These are phyloP conservation scores for Cercospora sesami DNA, from an alignment of 2,329 filamentous ascomycete species.

Conservation along the genomic window DNA sequence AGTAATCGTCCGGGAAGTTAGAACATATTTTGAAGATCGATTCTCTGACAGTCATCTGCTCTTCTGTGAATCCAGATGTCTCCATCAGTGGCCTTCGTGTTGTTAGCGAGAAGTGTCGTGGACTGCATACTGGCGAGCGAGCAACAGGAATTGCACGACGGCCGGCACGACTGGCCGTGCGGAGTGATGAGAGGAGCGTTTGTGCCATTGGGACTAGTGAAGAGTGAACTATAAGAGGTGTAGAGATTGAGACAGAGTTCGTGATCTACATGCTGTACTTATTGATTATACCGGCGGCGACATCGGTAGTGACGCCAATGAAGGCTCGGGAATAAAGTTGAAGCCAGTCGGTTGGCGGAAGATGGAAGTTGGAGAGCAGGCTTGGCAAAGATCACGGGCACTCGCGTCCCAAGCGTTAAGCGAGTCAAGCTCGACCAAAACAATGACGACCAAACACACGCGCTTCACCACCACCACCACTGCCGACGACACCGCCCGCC, in stretches of 20 bases:
- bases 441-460: slow-evolving; percentile 13
- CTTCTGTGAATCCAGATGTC: slow-evolving; percentile 68
- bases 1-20: slow-evolving; percentile 72
- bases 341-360: background rate
- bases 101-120: slow-evolving; percentile 39
- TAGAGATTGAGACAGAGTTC: background rate
- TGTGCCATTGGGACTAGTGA: slow-evolving; percentile 24
- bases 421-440: slow-evolving; percentile 2
- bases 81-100: slow-evolving; percentile 62
- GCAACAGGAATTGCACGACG: background rate
- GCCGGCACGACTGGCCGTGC: slow-evolving; percentile 14
- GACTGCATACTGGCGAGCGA: slow-evolving; percentile 22
- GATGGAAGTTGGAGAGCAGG: background rate
- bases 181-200: slow-evolving; percentile 24
- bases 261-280: background rate
- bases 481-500: background rate
- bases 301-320: slow-evolving; percentile 6
- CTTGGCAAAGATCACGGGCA: background rate
- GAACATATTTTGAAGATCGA: slow-evolving; percentile 68
- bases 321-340: slow-evolving; percentile 10
- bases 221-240: background rate
- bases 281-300: background rate
- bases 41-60: slow-evolving; percentile 70
- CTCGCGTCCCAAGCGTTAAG: background rate
- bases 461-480: slow-evolving; percentile 13